Evolutionary conservation across 768 basidiomycete genomes (phyloP).

Genomic region (Terana coerulea): DNA sequence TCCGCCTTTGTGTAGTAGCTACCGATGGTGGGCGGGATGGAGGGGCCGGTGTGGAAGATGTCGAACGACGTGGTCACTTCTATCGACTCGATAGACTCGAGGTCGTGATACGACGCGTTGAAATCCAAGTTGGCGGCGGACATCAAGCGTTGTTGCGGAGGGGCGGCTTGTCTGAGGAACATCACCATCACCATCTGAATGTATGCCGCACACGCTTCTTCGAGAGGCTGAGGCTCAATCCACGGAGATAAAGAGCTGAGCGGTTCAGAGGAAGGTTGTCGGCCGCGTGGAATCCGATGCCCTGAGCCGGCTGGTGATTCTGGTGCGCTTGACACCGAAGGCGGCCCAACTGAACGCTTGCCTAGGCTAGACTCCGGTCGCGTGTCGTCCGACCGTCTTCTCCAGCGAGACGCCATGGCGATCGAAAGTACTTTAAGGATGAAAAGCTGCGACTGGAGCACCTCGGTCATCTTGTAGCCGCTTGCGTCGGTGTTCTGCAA

Average conservation of each 20-base stretch:
- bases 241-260: conserved; percentile 39
- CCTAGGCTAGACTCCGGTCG: conserved; percentile 42
- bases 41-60: conserved; percentile 8
- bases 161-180: conserved; percentile 72
- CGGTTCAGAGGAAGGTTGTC: conserved; percentile 42
- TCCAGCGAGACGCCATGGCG: conserved; percentile 78
- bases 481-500: conserved; percentile 49
- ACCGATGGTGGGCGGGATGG: conserved; percentile 16
- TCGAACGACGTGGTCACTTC: conserved; percentile 14
- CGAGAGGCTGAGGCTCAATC: conserved; percentile 68
- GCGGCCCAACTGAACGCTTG: conserved; percentile 23
- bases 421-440: conserved; percentile 77
- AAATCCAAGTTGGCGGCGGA: conserved; percentile 59
- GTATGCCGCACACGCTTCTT: conserved; percentile 80
- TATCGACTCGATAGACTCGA: conserved; percentile 49
- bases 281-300: conserved; percentile 25
- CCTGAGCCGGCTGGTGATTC: conserved; percentile 33
- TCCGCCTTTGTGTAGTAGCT: conserved; percentile 5
- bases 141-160: conserved; percentile 51
- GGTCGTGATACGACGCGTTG: conserved; percentile 67
- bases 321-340: conserved; percentile 28
- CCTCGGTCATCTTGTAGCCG: conserved; percentile 57
- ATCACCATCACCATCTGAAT: conserved; percentile 78
- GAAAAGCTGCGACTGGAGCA: conserved; percentile 84
- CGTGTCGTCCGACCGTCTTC: conserved; percentile 36